phyloP scores from a whole-genome alignment of 2,329 filamentous ascomycete genomes.

The Pezizomycotina sp. region DNA sequence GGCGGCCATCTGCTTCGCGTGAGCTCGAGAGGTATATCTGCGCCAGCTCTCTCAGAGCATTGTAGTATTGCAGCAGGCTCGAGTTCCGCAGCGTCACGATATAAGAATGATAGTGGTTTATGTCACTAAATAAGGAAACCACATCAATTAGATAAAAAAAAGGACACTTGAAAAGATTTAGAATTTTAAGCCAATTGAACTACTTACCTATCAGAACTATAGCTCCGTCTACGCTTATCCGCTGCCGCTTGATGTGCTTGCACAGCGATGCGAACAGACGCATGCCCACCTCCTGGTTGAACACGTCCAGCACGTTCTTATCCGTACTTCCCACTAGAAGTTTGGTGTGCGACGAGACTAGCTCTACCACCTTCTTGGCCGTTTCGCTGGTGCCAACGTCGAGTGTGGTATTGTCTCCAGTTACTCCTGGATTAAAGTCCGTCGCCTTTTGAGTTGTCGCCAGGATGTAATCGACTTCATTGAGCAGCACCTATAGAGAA shows the following conservation, averaged over 20 bases:
- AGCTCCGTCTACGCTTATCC: conserved; percentile 74
- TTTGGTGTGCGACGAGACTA: conserved; percentile 73
- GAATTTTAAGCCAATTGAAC: not conserved
- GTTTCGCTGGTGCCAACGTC: conserved; percentile 63
- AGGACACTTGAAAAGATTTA: not conserved
- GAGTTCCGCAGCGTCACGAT: conserved; percentile 65
- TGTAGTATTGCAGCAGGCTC: conserved; percentile 77
- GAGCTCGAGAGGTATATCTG: conserved; percentile 92
- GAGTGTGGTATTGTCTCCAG: conserved; percentile 27
- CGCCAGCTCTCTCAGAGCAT: conserved; percentile 73
- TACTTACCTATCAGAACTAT: conserved; percentile 62
- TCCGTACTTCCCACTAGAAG: conserved; percentile 93
- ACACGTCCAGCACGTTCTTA: conserved; percentile 95
- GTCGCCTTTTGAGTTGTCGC: conserved; percentile 71
- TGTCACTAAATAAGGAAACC: conserved; percentile 45
- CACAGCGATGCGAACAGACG: conserved; percentile 81
- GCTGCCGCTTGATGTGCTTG: conserved; percentile 94
- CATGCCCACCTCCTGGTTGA: conserved; percentile 92
- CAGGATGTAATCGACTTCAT: conserved; percentile 90
- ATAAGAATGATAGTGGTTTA: conserved; percentile 83
- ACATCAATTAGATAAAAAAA: conserved; percentile 3
- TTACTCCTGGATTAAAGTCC: conserved; percentile 64
- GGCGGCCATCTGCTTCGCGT: conserved; percentile 78
- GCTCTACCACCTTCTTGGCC: conserved; percentile 62
- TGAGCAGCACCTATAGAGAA: conserved; percentile 48